These are phyloP conservation scores for Pelargonium citronellum DNA, from an alignment of 441 rosid genomes.

Conservation along the genomic window DNA sequence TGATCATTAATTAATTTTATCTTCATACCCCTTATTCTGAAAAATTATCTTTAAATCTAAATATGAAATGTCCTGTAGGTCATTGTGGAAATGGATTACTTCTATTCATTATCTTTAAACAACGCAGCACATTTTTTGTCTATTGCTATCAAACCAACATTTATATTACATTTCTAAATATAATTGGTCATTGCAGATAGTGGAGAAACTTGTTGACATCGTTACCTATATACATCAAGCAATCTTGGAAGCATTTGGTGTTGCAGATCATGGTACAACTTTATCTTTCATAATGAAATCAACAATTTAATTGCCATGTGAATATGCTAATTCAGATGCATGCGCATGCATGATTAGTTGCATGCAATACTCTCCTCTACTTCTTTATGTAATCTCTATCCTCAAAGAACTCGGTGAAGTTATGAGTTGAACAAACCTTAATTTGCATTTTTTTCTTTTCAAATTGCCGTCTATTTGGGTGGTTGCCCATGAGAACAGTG, in stretches of 20 bases:
- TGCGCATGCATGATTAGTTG: neutral
- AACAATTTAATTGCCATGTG: neutral
- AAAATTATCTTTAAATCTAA: neutral
- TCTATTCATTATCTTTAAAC: neutral
- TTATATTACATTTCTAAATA: conserved; percentile 12
- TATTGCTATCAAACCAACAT: neutral
- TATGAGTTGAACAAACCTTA: neutral
- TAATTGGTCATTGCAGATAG: conserved; percentile 44
- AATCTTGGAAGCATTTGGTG: conserved; percentile 54
- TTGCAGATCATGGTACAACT: conserved; percentile 50
- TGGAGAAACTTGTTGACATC: conserved; percentile 76
- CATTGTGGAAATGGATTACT: neutral
- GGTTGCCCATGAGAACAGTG: no score
- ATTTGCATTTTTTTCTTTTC: neutral
- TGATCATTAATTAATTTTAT: no score
- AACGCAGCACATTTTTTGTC: neutral
- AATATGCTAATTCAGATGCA: neutral
- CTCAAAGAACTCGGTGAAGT: no score
- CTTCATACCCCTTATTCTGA: no score
- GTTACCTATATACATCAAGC: conserved; percentile 61
- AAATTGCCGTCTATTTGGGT: no score
- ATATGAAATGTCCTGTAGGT: neutral
- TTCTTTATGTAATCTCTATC: no score
- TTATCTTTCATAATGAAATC: conserved; percentile 14
- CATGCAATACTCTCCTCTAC: no score